Evolutionary conservation across 2,329 filamentous ascomycete genomes (phyloP).

Genomic region (Colletotrichum sp.): DNA sequence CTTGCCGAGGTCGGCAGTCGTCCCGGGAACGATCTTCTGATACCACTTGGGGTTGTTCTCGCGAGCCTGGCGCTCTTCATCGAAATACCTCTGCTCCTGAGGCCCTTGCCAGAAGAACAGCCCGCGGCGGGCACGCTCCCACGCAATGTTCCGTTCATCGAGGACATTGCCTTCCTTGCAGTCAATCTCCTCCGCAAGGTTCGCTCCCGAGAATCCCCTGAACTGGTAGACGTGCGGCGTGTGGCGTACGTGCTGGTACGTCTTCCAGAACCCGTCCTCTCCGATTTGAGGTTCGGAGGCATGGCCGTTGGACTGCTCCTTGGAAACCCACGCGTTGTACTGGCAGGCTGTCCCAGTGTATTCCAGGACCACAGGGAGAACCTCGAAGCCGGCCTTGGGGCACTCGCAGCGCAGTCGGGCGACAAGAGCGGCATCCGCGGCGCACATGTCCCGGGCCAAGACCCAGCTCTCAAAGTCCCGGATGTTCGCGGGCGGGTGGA

Average conservation of each 20-base stretch:
- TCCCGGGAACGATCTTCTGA: conserved; percentile 7
- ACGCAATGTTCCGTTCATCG: background rate
- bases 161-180: conserved; percentile 5
- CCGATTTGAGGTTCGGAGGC: background rate
- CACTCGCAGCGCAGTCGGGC: background rate
- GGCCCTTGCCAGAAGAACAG: background rate
- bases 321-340: background rate
- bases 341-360: conserved; percentile 4
- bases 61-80: conserved; percentile 2
- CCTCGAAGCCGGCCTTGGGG: conserved; percentile 8
- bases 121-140: conserved; percentile 13
- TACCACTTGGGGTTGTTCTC: conserved; percentile 9
- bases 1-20: background rate
- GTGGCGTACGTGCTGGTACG: conserved; percentile 11
- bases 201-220: background rate
- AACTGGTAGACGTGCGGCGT: background rate
- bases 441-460: background rate
- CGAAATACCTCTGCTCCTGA: background rate
- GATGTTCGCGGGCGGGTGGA: background rate
- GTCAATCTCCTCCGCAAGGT: background rate
- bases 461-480: background rate
- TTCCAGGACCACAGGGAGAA: conserved; percentile 10
- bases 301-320: background rate
- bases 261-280: background rate
- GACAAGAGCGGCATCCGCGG: background rate